These are phyloP conservation scores for Lachnellula hyalina DNA, from an alignment of 2,329 filamentous ascomycete genomes.

Conservation along the genomic window DNA sequence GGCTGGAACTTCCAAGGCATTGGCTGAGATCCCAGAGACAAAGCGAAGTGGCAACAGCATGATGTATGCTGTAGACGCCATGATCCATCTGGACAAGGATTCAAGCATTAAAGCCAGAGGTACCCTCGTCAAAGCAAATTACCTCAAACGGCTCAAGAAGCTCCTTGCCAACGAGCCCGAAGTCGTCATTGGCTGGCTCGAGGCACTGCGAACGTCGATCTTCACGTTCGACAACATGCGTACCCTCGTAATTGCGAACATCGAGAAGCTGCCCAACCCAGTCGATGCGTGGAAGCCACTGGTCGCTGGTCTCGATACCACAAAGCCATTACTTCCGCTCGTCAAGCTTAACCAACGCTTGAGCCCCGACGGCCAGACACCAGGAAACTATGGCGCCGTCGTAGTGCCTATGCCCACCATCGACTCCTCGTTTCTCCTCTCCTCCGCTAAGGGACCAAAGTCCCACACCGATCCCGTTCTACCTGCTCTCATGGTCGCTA, in stretches of 20 bases:
- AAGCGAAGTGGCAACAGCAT: constrained; percentile 79
- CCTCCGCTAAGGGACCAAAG: constrained; percentile 67
- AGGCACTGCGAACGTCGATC: constrained; percentile 67
- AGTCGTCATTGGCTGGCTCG: constrained; percentile 69
- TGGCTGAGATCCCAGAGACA: constrained; percentile 85
- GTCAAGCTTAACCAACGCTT: constrained; percentile 66
- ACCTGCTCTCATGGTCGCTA: constrained; percentile 80
- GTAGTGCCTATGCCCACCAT: constrained; percentile 88
- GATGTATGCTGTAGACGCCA: constrained; percentile 62
- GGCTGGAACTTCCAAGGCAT: constrained; percentile 68
- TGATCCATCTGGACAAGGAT: constrained; percentile 73
- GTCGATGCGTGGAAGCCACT: constrained; percentile 74
- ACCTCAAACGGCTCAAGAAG: constrained; percentile 79
- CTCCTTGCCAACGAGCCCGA: constrained; percentile 72
- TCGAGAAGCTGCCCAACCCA: constrained; percentile 68
- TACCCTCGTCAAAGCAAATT: constrained; percentile 79
- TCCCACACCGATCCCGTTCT: constrained; percentile 73
- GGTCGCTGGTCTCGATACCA: constrained; percentile 31
- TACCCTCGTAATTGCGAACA: constrained; percentile 74
- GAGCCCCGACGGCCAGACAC: constrained; percentile 66
- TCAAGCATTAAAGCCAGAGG: constrained; percentile 73
- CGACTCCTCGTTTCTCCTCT: constrained; percentile 83
- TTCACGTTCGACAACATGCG: constrained; percentile 84
- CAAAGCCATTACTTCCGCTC: constrained; percentile 60
- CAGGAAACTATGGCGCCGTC: constrained; percentile 68